Base-by-base conservation (phyloP, 2,329 filamentous ascomycete species). In the Aspergillus viridinutans region DNA sequence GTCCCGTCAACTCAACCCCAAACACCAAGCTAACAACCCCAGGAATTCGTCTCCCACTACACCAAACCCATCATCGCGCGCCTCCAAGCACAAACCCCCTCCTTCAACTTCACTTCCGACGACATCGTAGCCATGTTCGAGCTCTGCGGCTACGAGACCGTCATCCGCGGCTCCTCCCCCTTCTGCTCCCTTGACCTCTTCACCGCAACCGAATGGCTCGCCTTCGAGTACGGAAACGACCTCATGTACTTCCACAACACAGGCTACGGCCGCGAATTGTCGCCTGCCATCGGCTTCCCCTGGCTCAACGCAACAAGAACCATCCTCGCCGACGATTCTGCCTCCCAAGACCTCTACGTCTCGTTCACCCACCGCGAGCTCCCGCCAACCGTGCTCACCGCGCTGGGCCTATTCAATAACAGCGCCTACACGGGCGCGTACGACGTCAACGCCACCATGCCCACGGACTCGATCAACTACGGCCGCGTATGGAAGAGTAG, bases 361-460 rank as follows among this genome's bases (percentile, higher is more conserved):
- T 85, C 83, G 53, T 89, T 89, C 74, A 89, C 86, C 0, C 86
- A 89, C 68, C 83, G 86, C 21, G 86, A 89, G 68, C 74, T 89
- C 2, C 86, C 86, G 1, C 86, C 87, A 1, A 85, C 84, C 57
- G 84, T 88, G 1, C 73, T 85, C 1, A 86, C 88, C 1, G 85
- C 86, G 0, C 79, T 89, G 71, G 86, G 86, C 0, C 76, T 90
- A 4, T 89, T 88, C 78, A 89, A 89, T 75, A 88, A 88, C 71
- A 85, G 83, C 3, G 80, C 76, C 0, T 82, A 81, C 58, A 76
- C 80, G 2, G 81, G 80, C 9, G 74, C 76, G 0, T 78, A 80
- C 55, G 70, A 80, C 14, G 73, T 84, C 61, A 88, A 88, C 61
- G 81, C 79, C 51, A 88, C 86, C 2, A 88, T 89, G 82, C 86